Evolutionary conservation across 1,139 yeast species (phyloP).

Genomic region (Scheffersomyces segobiensis): DNA sequence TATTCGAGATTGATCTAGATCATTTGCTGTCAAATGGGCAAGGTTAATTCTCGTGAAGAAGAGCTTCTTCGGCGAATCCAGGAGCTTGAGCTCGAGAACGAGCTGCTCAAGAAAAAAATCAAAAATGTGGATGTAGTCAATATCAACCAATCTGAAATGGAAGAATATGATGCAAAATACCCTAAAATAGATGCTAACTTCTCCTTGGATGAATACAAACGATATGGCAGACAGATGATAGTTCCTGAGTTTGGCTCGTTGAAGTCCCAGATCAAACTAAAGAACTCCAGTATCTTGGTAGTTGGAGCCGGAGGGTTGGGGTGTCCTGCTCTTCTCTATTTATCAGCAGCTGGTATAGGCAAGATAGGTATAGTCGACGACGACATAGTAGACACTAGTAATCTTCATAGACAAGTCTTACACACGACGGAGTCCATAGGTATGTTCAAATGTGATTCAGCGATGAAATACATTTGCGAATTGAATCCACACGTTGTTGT

Average conservation of each 20-base stretch:
- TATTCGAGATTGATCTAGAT: background rate
- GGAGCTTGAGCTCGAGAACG: conserved; percentile 27
- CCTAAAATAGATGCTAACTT: conserved; percentile 8
- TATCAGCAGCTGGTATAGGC: conserved; percentile 90
- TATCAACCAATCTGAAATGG: background rate
- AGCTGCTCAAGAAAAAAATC: conserved; percentile 11
- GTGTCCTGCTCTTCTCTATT: conserved; percentile 83
- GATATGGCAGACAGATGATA: conserved; percentile 95
- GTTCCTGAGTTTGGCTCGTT: conserved; percentile 73
- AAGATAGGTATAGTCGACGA: conserved; percentile 82
- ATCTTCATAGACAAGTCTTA: conserved; percentile 85
- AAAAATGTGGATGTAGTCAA: background rate
- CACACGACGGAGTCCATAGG: conserved; percentile 74
- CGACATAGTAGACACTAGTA: conserved; percentile 81
- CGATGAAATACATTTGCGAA: conserved; percentile 49
- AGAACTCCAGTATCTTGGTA: conserved; percentile 62
- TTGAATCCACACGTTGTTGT: conserved; percentile 71
- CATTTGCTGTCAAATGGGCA: background rate
- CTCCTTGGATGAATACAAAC: conserved; percentile 63
- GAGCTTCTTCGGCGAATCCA: conserved; percentile 11
- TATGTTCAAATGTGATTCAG: conserved; percentile 73
- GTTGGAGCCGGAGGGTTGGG: conserved; percentile 98
- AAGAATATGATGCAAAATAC: background rate
- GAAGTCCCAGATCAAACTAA: conserved; percentile 57
- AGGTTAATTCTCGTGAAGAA: conserved; percentile 2